Conservation (phyloP, 2,329 filamentous ascomycete genomes). For the Penicillium sp. region DNA sequence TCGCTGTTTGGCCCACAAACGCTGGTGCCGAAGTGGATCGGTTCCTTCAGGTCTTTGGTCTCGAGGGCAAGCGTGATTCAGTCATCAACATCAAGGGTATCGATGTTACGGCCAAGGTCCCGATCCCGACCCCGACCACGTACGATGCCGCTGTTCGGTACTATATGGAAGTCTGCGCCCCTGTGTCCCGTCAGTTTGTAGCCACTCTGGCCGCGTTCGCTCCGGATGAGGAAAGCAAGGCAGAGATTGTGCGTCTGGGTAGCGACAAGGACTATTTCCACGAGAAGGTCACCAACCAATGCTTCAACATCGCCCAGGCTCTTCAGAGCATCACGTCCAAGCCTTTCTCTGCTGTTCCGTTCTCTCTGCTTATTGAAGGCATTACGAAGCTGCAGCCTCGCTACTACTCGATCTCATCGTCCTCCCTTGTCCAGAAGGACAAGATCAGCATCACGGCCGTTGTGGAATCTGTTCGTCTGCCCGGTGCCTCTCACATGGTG, state of each 20-base stretch:
- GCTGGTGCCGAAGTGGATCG: conserved; percentile 83
- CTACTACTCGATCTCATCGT: conserved; percentile 99
- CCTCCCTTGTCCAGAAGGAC: conserved; percentile 83
- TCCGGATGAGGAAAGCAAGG: conserved; percentile 72
- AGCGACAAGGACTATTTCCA: conserved; percentile 94
- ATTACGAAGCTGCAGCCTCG: conserved; percentile 90
- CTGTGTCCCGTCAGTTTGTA: conserved; percentile 91
- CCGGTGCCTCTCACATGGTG: conserved; percentile 68
- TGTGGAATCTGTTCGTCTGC: conserved; percentile 72
- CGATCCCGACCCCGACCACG: conserved; percentile 92
- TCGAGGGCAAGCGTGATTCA: conserved; percentile 64
- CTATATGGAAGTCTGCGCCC: conserved; percentile 91
- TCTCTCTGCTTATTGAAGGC: conserved; percentile 89
- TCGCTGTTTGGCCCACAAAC: conserved; percentile 96
- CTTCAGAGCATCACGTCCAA: conserved; percentile 64
- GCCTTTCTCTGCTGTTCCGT: conserved; percentile 76
- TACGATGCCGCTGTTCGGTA: conserved; percentile 89
- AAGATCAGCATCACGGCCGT: conserved; percentile 93
- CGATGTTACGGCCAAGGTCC: conserved; percentile 91
- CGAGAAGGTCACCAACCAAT: conserved; percentile 67
- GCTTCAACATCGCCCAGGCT: conserved; percentile 82
- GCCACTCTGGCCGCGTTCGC: conserved; percentile 80
- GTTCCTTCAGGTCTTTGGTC: conserved; percentile 69
- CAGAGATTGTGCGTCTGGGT: conserved; percentile 79
- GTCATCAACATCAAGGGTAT: conserved; percentile 85